Conservation (phyloP, 139 green algal species). For the Volvox reticuliferus region DNA sequence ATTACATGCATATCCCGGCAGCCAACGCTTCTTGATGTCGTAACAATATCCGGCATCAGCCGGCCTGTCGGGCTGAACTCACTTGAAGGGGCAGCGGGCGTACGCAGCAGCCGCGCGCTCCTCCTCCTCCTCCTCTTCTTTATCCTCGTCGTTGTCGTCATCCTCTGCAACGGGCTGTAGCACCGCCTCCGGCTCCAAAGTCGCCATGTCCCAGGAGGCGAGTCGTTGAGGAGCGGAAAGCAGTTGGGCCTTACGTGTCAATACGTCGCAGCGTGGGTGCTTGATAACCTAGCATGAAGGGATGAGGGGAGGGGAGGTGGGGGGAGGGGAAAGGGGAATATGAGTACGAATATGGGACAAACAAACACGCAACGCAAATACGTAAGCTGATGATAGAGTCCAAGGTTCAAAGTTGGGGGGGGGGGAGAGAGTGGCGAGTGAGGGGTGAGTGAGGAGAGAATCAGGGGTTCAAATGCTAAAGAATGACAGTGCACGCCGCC, state of each 20-base stretch:
- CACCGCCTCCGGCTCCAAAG: not conserved
- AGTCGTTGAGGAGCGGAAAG: slow-evolving; percentile 10
- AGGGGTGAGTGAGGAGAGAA: not conserved
- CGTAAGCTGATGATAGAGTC: no score
- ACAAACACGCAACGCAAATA: no score
- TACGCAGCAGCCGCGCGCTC: not conserved
- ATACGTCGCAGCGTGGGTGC: slow-evolving; percentile 32
- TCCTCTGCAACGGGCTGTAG: not conserved
- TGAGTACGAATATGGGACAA: no score
- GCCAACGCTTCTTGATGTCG: no score
- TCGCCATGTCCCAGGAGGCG: not conserved
- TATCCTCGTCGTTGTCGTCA: not conserved
- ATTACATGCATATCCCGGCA: no score
- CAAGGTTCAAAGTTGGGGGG: no score
- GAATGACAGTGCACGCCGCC: not conserved
- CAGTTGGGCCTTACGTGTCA: slow-evolving; percentile 40
- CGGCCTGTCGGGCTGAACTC: no score
- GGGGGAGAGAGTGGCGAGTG: no score
- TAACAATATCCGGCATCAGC: no score
- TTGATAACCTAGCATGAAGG: slow-evolving; percentile 4
- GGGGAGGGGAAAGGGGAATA: not conserved
- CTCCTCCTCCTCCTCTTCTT: not conserved
- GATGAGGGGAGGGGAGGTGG: not conserved
- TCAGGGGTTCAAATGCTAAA: not conserved
- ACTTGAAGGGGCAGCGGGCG: slow-evolving; percentile 24